Percentiles rank a stretch among this genome's conserved stretches.
Conservation (phyloP, 352 stramenopile genomes). For the Phytophthora lateralis region DNA sequence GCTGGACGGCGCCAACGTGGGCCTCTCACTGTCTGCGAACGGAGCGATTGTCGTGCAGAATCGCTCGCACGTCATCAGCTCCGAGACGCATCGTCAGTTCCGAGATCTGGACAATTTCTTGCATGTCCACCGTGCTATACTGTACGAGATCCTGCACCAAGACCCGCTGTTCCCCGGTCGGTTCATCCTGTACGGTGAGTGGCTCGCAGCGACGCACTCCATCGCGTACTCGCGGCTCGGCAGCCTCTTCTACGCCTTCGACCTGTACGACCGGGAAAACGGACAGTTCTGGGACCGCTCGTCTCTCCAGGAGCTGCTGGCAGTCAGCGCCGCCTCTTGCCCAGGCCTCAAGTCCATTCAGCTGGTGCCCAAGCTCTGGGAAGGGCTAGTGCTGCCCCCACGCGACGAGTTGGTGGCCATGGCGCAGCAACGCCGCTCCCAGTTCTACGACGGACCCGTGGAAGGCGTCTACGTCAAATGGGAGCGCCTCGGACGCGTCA, state of each 20-base stretch:
- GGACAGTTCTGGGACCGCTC: conserved; percentile 48
- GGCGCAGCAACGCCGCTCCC: conserved; percentile 43
- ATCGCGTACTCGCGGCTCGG: conserved; percentile 73
- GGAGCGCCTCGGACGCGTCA: conserved; percentile 46
- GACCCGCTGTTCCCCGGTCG: conserved; percentile 63
- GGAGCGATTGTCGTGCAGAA: conserved; percentile 78
- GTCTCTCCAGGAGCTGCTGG: conserved; percentile 40
- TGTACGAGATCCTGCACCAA: conserved; percentile 52
- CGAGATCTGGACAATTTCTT: conserved; percentile 66
- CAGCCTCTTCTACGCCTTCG: conserved; percentile 81
- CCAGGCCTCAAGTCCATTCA: conserved; percentile 31
- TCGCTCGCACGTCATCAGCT: conserved; percentile 68
- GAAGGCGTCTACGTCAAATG: conserved; percentile 70
- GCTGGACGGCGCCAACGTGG: conserved; percentile 86
- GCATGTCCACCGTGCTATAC: conserved; percentile 35
- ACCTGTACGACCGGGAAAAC: conserved; percentile 73
- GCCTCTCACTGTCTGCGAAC: conserved; percentile 63
- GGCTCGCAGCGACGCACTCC: conserved; percentile 80
- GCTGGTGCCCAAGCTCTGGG: conserved; percentile 52
- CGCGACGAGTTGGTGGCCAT: conserved; percentile 42
- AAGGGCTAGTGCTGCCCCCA: conserved; percentile 33
- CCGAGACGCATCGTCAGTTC: conserved; percentile 72
- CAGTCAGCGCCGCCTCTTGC: conserved; percentile 10
- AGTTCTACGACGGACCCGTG: conserved; percentile 51
- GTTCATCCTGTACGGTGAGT: conserved; percentile 86